These are phyloP conservation scores for Leccinum subrobustum DNA, from an alignment of 1,284 basidiomycete species.

Conservation along the genomic window DNA sequence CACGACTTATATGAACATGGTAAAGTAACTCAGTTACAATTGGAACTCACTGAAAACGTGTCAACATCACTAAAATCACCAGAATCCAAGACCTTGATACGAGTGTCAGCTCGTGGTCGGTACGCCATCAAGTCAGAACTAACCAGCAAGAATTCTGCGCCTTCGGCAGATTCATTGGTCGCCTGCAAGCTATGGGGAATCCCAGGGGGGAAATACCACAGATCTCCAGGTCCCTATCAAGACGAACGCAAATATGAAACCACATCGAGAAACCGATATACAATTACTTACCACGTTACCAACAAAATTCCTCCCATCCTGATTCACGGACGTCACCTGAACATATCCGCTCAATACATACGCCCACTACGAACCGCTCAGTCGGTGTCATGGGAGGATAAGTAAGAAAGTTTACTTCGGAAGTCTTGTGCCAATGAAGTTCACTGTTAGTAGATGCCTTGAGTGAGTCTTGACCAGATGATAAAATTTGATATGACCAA, in stretches of 20 bases:
- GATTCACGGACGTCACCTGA: conserved; percentile 61
- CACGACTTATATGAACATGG: not conserved
- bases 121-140: not conserved
- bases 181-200: conserved; percentile 45
- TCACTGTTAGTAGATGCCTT: conserved; percentile 40
- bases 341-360: conserved; percentile 64
- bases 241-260: conserved; percentile 13
- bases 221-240: conserved; percentile 36
- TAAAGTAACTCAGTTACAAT: not conserved
- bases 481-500: conserved; percentile 15
- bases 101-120: not conserved
- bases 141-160: conserved; percentile 53
- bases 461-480: not conserved
- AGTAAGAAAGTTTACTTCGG: conserved; percentile 38
- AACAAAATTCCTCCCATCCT: conserved; percentile 61
- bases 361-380: conserved; percentile 46
- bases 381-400: not conserved
- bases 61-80: conserved; percentile 52
- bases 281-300: conserved; percentile 47
- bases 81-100: conserved; percentile 43
- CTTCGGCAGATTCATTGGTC: conserved; percentile 40
- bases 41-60: conserved; percentile 44
- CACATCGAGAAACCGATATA: not conserved
- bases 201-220: conserved; percentile 59
- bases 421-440: conserved; percentile 57